Conservation (phyloP, 805 yeast species). For the Pichia nanzhaoensis region DNA sequence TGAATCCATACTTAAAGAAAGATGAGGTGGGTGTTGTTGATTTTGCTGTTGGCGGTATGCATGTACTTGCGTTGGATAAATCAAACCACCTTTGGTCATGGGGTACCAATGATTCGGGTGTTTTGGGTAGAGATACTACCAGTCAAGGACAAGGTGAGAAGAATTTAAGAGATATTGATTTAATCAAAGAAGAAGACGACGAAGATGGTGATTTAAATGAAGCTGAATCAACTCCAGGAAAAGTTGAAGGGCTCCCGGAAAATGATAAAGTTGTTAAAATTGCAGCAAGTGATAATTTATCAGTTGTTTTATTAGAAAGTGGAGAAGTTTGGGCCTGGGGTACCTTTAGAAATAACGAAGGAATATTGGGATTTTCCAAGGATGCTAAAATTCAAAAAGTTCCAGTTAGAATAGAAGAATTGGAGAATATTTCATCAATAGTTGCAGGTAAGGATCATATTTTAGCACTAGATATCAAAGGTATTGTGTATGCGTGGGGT, state of each 20-base stretch:
- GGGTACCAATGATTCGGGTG: constrained; percentile 95
- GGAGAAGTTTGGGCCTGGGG: constrained; percentile 99
- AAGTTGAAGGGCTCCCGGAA: constrained; percentile 60
- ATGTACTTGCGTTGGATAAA: constrained; percentile 72
- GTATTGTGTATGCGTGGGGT: constrained; percentile 95
- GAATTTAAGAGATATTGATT: constrained; percentile 61
- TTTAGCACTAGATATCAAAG: constrained; percentile 73
- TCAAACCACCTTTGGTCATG: constrained; percentile 89
- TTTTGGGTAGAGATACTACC: constrained; percentile 80
- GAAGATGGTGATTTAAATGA: constrained; percentile 84
- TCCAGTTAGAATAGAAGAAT: constrained; percentile 57
- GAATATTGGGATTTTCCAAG: constrained; percentile 75
- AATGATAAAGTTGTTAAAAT: constrained; percentile 62
- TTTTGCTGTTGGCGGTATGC: constrained; percentile 95
- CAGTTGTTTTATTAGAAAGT: constrained; percentile 68
- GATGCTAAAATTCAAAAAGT: constrained; percentile 53
- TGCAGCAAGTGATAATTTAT: constrained; percentile 88
- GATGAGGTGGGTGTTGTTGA: constrained; percentile 71
- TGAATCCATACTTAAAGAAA: constrained; percentile 65
- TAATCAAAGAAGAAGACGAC: constrained; percentile 49
- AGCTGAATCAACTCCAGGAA: constrained; percentile 81
- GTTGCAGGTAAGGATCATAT: constrained; percentile 94
- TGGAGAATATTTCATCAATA: constrained; percentile 68
- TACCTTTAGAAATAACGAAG: constrained; percentile 90
- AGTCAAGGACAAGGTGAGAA: constrained; percentile 51